Conservation (phyloP, 306 rosid genomes). For the Gastrolobium villosum region DNA sequence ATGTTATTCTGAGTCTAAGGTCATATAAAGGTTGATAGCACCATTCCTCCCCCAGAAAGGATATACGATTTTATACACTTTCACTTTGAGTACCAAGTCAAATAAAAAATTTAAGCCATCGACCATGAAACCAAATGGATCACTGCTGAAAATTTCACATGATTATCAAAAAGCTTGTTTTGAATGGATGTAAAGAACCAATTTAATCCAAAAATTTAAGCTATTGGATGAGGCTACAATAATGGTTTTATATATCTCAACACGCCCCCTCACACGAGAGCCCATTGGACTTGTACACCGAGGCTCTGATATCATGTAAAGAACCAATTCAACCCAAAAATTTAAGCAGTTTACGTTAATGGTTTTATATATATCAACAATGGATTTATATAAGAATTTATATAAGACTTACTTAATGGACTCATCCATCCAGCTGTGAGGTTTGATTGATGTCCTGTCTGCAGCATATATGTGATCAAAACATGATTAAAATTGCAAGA, state of each 20-base stretch:
- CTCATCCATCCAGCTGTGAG: constrained; percentile 68
- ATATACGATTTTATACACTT: neutral
- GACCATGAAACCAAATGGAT: neutral
- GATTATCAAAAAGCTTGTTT: neutral
- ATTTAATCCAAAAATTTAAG: no score
- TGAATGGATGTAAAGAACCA: no score
- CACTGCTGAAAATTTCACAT: neutral
- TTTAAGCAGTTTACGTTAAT: no score
- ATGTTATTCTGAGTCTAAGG: neutral
- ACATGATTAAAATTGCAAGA: neutral
- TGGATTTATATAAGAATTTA: no score
- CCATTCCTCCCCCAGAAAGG: neutral
- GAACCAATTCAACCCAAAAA: no score
- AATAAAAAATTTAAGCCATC: neutral
- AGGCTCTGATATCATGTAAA: no score
- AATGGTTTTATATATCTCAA: no score
- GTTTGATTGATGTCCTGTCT: constrained; percentile 68
- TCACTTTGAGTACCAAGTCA: neutral
- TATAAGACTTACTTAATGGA: constrained; percentile 54
- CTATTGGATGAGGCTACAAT: no score
- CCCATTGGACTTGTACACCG: no score
- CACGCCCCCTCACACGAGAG: no score
- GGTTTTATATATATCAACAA: no score
- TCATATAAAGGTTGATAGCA: neutral
- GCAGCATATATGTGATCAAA: constrained; percentile 36